Evolutionary conservation across 2,329 filamentous ascomycete species (phyloP).

Genomic region (Rutstroemia sp.): DNA sequence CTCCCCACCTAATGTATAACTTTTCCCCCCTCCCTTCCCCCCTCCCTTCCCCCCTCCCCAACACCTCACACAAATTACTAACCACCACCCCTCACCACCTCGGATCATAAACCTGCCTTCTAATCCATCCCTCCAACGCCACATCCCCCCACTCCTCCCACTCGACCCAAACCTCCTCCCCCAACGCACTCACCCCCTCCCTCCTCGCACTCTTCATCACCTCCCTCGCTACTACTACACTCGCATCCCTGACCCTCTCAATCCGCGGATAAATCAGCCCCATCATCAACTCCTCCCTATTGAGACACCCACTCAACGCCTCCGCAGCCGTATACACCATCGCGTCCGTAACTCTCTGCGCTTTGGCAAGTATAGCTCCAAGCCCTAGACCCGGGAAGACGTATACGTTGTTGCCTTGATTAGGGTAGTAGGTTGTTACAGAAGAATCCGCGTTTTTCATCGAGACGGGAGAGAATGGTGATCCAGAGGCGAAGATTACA

Average conservation of each 20-base stretch:
- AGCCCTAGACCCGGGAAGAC: constrained; percentile 95
- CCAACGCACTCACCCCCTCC: constrained; percentile 65
- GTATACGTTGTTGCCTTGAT: constrained; percentile 83
- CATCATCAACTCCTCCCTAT: constrained; percentile 70
- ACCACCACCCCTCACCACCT: constrained; percentile 17
- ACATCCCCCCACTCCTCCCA: constrained; percentile 68
- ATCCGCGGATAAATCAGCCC: constrained; percentile 89
- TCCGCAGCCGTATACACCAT: constrained; percentile 96
- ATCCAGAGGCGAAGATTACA: constrained; percentile 90
- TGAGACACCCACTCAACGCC: constrained; percentile 70
- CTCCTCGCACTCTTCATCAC: constrained; percentile 88
- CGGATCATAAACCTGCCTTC: constrained; percentile 53
- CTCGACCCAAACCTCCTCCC: constrained; percentile 63
- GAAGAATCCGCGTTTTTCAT: constrained; percentile 51
- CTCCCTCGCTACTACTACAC: constrained; percentile 75
- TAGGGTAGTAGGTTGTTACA: constrained; percentile 62
- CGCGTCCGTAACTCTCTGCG: constrained; percentile 77
- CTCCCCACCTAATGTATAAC: no score
- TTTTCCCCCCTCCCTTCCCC: no score
- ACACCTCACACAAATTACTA: no score
- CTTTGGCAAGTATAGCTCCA: constrained; percentile 85
- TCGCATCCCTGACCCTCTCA: constrained; percentile 85
- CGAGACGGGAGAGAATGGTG: constrained; percentile 72
- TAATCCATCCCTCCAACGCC: constrained; percentile 52
- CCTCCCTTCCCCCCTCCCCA: no score